Percentiles rank a stretch among this genome's conserved stretches.
These are phyloP conservation scores for Phialocephala subalpina DNA, from an alignment of 2,329 filamentous ascomycete genomes.

Conservation along the genomic window DNA sequence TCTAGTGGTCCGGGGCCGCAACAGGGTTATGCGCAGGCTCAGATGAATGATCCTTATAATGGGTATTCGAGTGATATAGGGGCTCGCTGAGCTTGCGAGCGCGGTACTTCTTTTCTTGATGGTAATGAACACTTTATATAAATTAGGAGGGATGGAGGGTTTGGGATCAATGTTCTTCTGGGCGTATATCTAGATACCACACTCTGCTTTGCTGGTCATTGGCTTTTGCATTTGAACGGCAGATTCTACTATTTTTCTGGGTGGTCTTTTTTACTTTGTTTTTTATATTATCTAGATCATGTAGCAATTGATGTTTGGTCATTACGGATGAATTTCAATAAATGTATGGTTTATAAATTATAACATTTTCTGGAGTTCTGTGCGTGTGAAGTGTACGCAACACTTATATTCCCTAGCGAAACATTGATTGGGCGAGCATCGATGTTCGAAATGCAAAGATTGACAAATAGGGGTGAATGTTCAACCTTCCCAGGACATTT, in stretches of 20 bases:
- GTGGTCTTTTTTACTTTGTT: conserved; percentile 5
- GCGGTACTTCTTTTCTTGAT: conserved; percentile 17
- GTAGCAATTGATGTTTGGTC: conserved; percentile 12
- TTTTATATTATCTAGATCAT: conserved; percentile 7
- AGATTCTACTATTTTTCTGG: conserved; percentile 7
- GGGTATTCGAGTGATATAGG: conserved; percentile 45
- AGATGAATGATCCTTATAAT: conserved; percentile 42
- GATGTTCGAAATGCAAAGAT: too few species aligned
- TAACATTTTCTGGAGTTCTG: not conserved
- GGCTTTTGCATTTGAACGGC: conserved; percentile 27
- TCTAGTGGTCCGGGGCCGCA: conserved; percentile 50
- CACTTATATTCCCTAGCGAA: too few species aligned
- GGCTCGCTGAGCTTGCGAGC: conserved; percentile 27
- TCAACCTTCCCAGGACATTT: too few species aligned
- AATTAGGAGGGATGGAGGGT: conserved; percentile 20
- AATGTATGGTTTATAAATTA: not conserved
- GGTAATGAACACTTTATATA: conserved; percentile 18
- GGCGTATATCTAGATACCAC: conserved; percentile 45
- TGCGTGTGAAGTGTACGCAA: not conserved
- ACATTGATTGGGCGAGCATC: too few species aligned
- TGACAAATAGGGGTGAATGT: too few species aligned
- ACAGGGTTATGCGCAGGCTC: conserved; percentile 39
- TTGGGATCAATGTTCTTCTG: conserved; percentile 16
- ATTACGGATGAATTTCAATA: conserved; percentile 5
- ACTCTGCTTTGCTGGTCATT: conserved; percentile 29